phyloP scores from a whole-genome alignment of 2,329 filamentous ascomycete species.

The Alternaria longipes region DNA sequence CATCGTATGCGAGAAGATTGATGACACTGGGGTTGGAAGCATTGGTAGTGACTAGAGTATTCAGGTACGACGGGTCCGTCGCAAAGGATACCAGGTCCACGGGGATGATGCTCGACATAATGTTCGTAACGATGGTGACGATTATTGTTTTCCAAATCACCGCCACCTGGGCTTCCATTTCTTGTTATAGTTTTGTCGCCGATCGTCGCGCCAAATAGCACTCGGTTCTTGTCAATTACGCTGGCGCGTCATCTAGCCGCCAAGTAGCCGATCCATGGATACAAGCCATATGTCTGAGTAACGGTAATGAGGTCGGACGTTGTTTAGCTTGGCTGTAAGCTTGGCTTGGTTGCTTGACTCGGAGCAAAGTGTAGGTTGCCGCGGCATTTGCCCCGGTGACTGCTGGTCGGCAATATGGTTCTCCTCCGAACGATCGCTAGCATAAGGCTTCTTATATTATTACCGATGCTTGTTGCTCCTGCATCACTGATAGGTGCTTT shows the following conservation, averaged over 20 bases:
- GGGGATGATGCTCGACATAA: conserved; percentile 42
- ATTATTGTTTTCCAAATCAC: neutral
- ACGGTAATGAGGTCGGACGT: neutral
- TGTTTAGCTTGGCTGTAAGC: neutral
- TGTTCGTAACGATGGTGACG: conserved; percentile 33
- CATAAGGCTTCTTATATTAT: neutral
- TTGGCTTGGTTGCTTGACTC: conserved; percentile 2
- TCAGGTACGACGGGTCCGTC: conserved; percentile 43
- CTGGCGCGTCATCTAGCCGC: conserved; percentile 1
- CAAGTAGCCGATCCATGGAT: neutral
- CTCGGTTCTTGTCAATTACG: neutral
- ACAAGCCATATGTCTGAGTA: neutral
- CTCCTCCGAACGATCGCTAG: neutral
- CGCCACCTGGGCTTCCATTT: neutral
- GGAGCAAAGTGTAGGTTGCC: neutral
- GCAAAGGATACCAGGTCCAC: conserved; percentile 46
- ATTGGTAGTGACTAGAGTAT: conserved; percentile 40
- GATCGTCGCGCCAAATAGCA: neutral
- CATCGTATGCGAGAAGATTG: conserved; percentile 50
- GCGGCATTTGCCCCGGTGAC: conserved; percentile 1
- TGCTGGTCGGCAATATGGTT: neutral
- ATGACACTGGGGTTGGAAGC: conserved; percentile 45
- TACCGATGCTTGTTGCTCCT: neutral
- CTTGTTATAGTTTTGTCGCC: neutral
- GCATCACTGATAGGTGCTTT: neutral